Conservation (phyloP, 225 moss, liverwort and hornwort genomes). For the Sphagnum tenellum region DNA sequence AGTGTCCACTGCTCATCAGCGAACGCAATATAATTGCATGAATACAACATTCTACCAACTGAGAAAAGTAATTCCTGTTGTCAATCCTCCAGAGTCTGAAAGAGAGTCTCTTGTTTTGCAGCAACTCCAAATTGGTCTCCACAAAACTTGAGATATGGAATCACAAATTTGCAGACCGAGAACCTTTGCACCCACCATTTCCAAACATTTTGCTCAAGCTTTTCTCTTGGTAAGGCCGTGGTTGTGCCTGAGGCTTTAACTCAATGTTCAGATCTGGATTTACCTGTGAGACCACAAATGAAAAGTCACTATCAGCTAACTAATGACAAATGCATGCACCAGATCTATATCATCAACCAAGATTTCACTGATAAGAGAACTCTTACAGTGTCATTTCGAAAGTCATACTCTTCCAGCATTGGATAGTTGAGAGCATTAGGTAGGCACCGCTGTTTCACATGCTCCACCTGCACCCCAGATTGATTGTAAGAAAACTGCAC, state of each 20-base stretch:
- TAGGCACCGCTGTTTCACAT: constrained; percentile 95
- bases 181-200: constrained; percentile 48
- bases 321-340: no score
- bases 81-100: background rate
- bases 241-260: constrained; percentile 97
- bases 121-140: no score
- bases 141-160: background rate
- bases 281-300: constrained; percentile 42
- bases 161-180: background rate
- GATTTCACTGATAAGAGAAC: background rate
- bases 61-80: background rate
- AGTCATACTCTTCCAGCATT: constrained; percentile 99
- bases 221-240: constrained; percentile 97
- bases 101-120: background rate
- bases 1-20: constrained; percentile 5
- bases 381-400: constrained; percentile 93
- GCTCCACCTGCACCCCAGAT: constrained; percentile 67
- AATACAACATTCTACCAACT: background rate
- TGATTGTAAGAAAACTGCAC: background rate
- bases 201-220: constrained; percentile 99
- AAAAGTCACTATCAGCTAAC: no score
- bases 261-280: constrained; percentile 90
- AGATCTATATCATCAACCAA: no score
- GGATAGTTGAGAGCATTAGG: constrained; percentile 94
- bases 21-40: background rate